Base-by-base conservation (phyloP, 2,329 filamentous ascomycete genomes). In the Cordyceps tenuipes region DNA sequence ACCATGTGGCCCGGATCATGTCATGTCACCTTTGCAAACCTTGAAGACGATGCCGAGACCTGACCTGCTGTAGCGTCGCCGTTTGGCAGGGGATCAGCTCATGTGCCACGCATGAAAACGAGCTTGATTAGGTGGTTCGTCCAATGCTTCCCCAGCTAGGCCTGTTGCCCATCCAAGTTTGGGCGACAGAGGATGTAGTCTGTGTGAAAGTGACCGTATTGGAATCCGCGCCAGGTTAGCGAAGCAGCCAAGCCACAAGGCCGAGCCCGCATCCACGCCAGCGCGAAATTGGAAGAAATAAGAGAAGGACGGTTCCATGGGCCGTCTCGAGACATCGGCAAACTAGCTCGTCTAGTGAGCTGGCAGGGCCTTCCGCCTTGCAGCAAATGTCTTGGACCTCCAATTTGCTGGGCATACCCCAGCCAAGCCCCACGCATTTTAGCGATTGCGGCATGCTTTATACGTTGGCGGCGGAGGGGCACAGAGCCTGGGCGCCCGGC, bases 401-500 rank as follows among this genome's bases (percentile, higher is more conserved):
- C 48, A 50, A 34, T 29, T 60, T 29, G 57, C 34, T 44, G 19
- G 31, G 51, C 34, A 50, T 55, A 60, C 58, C 58, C 58, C 46
- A 44, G 51, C 29, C 21, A 13, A 54, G 58, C 50, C 58, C 58
- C 58, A 60, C 51, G 58, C 21, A 60, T 54, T 23, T 60, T 60
- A 60, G 58, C 58, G 51, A 60, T 60, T 53, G 39, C 43, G 58
- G 51, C 58, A 43, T 54, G 48, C 51, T 55, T 55, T 43, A 49
- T 23, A 23, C 2, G 23, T 23, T 23, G 58, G 58, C 50, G 49
- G 57, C 49, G 58, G 58, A 54, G 50, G 60, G 62, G 58, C 56
- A 62, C 56, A 54, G 36, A 62, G 56, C 49, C 62, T 63, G 51
- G 62, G 62, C 61, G 59, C 59, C 47, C 51, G 61, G 62, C 61